These are phyloP conservation scores for Lachnellula arida DNA, from an alignment of 2,329 filamentous ascomycete species.

Conservation along the genomic window DNA sequence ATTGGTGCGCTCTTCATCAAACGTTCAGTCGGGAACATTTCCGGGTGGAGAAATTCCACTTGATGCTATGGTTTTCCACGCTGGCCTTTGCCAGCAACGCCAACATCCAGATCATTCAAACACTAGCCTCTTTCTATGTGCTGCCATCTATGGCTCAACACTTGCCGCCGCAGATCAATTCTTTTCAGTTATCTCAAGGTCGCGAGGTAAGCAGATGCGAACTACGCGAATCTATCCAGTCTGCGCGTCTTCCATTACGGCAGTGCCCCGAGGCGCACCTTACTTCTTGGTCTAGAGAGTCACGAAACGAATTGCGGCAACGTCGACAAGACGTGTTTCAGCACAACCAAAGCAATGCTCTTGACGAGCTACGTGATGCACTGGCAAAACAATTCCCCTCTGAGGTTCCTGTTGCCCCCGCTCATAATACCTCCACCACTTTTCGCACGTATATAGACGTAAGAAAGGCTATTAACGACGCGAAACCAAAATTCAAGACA, in stretches of 20 bases:
- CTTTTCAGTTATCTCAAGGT: conserved; percentile 10
- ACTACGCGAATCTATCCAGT: background rate
- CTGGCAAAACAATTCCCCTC: background rate
- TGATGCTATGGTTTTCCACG: conserved; percentile 29
- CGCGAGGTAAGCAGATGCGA: background rate
- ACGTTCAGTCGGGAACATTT: conserved; percentile 7
- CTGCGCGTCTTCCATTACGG: background rate
- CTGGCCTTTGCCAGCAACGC: conserved; percentile 20
- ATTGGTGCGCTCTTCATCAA: conserved; percentile 21
- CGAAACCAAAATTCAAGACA: conserved; percentile 1
- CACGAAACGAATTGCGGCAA: background rate
- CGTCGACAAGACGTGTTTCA: background rate
- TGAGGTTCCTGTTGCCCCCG: background rate
- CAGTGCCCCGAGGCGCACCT: background rate
- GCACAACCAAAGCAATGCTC: background rate
- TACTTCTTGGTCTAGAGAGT: background rate
- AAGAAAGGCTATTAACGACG: background rate
- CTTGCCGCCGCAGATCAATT: background rate
- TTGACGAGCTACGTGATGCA: background rate
- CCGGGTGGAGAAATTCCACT: conserved; percentile 17
- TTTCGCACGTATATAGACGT: background rate
- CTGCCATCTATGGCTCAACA: conserved; percentile 10
- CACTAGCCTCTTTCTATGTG: conserved; percentile 24
- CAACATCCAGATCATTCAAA: conserved; percentile 20
- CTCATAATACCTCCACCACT: background rate